Evolutionary conservation across 2,329 filamentous ascomycete species (phyloP).

Genomic region (Bimuria novae-zelandiae): DNA sequence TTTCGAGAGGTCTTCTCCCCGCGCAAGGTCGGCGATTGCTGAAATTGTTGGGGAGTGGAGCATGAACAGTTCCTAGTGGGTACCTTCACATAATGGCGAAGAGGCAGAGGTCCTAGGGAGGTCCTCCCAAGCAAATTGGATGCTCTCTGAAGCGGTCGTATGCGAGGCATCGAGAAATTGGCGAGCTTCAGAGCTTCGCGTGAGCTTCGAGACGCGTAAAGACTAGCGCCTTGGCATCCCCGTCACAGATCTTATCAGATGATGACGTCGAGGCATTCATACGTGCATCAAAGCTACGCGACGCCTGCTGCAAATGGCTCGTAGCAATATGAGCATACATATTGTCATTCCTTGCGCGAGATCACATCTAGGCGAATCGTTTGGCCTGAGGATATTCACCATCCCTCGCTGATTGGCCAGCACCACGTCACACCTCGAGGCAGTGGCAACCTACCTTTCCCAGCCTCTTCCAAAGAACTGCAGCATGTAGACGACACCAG

Average conservation of each 20-base stretch:
- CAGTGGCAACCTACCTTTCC: conserved; percentile 29
- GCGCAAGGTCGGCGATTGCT: conserved; percentile 27
- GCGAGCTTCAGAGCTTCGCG: conserved; percentile 17
- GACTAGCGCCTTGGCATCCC: conserved; percentile 31
- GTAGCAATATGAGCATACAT: not conserved
- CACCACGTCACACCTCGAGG: conserved; percentile 32
- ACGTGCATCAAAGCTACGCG: not conserved
- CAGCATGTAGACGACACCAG: conserved; percentile 3
- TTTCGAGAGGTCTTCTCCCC: conserved; percentile 19
- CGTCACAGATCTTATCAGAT: conserved; percentile 6
- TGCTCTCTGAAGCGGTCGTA: conserved; percentile 15
- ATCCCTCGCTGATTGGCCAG: conserved; percentile 28
- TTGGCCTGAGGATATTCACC: not conserved
- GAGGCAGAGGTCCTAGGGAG: conserved; percentile 7
- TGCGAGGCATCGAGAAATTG: conserved; percentile 18
- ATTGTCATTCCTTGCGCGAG: not conserved
- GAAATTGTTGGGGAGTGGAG: conserved; percentile 34
- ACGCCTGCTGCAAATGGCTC: not conserved
- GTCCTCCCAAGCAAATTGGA: conserved; percentile 9
- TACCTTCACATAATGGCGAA: conserved; percentile 15
- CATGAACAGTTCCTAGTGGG: conserved; percentile 40
- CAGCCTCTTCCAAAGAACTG: conserved; percentile 21
- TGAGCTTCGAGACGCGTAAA: conserved; percentile 22
- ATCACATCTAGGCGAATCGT: not conserved
- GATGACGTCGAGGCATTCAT: conserved; percentile 16